Evolutionary conservation across 1,284 basidiomycete genomes (phyloP), one percentile per base, ranked within the genome.

Genomic region (Rhizopogon hawkerae): DNA sequence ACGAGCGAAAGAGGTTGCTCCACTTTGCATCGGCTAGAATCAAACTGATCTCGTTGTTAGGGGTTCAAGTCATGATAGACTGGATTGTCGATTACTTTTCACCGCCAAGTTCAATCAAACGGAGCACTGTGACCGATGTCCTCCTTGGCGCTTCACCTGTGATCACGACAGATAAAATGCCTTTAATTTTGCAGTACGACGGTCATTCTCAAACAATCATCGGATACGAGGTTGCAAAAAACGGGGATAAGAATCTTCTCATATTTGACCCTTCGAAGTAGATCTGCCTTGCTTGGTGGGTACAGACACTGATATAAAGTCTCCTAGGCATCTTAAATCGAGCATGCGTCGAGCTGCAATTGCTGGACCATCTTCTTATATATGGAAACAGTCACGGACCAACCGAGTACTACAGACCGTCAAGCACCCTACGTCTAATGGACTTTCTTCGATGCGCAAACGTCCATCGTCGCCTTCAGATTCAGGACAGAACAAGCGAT

Each of bases 181-280:
- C 91, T 3, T 59, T 94, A 14, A 81, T 94, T 35, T 69, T 94
- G 38, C 81, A 93, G 71, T 82, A 89, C 57, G 63, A 75, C 3
- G 89, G 90, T 0, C 91, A 94, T 67, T 93, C 91, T 11, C 69
- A 86, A n/a, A 85, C 83, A 1, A 80, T 94, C 11, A 74, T 93
- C 1, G 91, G 91, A 1, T 92, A 85, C 57, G 89, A 93, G 61
- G 66, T 81, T 35, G 72, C 69, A 26, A 75, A 73, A 54, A 71
- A 70, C 16, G 83, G 81, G 5, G 66, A 71, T 10, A 71, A 78
- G 35, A 83, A 79, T 56, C 71, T 94, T 1, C 69, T 93, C 8
- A 69, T 79, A 7, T 89, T 92, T 54, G 89, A 93, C 68, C 88
- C 90, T 9, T 79, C 80, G n/a, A 72, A 63, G 89, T 89, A 54